Evolutionary conservation across 805 yeast genomes (phyloP), one percentile per base, ranked within the genome.

Genomic region (Wickerhamiella domercqiae): DNA sequence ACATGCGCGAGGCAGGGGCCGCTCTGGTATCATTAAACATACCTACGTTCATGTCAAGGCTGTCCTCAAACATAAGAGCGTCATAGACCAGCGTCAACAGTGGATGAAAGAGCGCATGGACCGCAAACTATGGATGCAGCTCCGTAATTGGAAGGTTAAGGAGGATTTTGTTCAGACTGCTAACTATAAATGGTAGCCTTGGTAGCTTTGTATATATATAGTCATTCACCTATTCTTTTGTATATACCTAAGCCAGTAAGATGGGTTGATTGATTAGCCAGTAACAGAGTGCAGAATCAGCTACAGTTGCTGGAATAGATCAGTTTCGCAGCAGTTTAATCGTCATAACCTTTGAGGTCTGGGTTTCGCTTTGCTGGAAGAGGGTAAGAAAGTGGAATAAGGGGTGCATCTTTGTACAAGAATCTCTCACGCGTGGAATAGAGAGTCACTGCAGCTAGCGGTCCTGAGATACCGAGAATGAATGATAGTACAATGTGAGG

Each of bases 1-100:
- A 7, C 95, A 87, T 49, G 67, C 69, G 54, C 84, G 83, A 62
- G 94, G 90, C 46, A 75, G 97, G 63, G 95, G 95, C 46, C 73
- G 94, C 57, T 66, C 71, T 16, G 97, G 97, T 54, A 60, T 80
- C 40, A 68, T 79, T 36, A 68, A 66, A 22, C 90, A 81, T 52
- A 73, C 79, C 43, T 78, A 70, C 55, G 75, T 83, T 37, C 94
- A 87, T 57, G 73, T 86, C 22, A 73, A 78, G 61, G 80, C 81
- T 32, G 67, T 87, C 40, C 63, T 87, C 40, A 78, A 74, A 55
- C 69, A 82, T 3, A 66, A 71, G 57, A 52, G 71, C 38, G 69
- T 62, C 13, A 71, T 69, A 63, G 93, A 80, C 52, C 60, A 64
- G 43, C 58, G 64, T 38, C 58, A 64, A 45, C 70, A 68, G 49